These are phyloP conservation scores for Solanum tacnaense DNA, from an alignment of 257 asterid genomes.

Conservation along the genomic window DNA sequence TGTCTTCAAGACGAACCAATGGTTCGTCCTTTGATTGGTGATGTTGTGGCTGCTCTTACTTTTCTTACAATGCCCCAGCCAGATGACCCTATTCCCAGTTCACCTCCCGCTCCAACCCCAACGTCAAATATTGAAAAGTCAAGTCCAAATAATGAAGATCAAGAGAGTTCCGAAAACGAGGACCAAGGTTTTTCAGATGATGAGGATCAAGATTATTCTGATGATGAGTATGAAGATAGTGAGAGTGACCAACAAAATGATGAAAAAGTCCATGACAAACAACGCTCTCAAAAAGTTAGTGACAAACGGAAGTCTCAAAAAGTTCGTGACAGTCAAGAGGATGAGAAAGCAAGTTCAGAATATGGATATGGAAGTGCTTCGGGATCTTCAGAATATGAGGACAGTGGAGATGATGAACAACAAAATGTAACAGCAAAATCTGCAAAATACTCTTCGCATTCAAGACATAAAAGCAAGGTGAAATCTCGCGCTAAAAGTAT, in stretches of 20 bases:
- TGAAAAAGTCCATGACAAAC: not conserved
- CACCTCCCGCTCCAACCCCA: slow-evolving; percentile 2
- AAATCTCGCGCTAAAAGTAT: slow-evolving; percentile 6
- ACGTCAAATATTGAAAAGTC: slow-evolving; percentile 3
- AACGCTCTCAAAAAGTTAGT: not conserved
- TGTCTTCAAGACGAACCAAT: slow-evolving; percentile 69
- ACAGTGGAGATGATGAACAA: not conserved
- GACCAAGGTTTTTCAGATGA: slow-evolving; percentile 4
- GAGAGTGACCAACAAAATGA: not conserved
- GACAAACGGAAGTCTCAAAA: not conserved
- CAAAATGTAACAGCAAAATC: not conserved
- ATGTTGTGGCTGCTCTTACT: slow-evolving; percentile 57
- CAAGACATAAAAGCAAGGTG: not conserved
- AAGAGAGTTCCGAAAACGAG: slow-evolving; percentile 11
- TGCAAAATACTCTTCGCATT: not conserved
- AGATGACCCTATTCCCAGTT: slow-evolving; percentile 32
- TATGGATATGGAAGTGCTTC: not conserved
- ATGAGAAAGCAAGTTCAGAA: slow-evolving; percentile 1
- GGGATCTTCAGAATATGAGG: not conserved
- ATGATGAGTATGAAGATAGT: not conserved
- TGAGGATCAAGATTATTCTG: slow-evolving; percentile 5
- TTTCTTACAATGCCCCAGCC: slow-evolving; percentile 50
- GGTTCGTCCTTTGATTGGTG: slow-evolving; percentile 63
- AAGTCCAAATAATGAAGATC: slow-evolving; percentile 3
- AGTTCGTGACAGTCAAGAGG: not conserved